Base-by-base conservation (phyloP, 2,329 filamentous ascomycete genomes). In the Daldinia sp. region DNA sequence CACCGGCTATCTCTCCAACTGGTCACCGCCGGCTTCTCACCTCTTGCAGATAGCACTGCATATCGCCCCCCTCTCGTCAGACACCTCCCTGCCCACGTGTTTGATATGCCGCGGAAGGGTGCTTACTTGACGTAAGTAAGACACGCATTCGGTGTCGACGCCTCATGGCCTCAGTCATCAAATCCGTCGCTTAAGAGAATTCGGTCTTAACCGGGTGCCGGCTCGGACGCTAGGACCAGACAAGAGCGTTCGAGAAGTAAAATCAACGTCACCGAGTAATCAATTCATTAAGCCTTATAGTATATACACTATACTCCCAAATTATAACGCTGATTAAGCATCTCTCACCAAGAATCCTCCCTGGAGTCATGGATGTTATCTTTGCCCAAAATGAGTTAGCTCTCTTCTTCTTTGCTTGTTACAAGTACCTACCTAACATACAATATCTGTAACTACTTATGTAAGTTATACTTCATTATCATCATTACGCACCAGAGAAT, bases 31-130 rank as follows among this genome's bases (percentile, higher is more conserved):
- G 46, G 28, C 41, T 67, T 54, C 41, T 57, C 23, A 50, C 63
- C 53, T 63, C 66, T 41, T 67, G 58, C 59, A 60, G 50, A 68
- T 63, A 44, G 37, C 51, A 66, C 62, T 26, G 33, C 57, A 59
- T 63, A 58, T 60, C 53, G 63, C 60, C 59, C 54, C 48, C 41
- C 39, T 57, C 44, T 56, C 42, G 63, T 69, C 55, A 59, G 44
- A 67, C 64, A 48, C 60, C 50, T 62, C 51, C 51, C 48, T 44
- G 44, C 69, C 69, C 69, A 69, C 69, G 69, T 71, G 69, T 71
- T 63, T 69, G 59, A 71, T 65, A 59, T 57, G 44, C 63, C 46
- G 63, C 63, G 66, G 69, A 63, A 48, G 53, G 37, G 39, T 46
- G 60, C 66, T 51, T 62, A 44, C 57, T 70, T 39, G 46, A 70